Evolutionary conservation across 2,329 filamentous ascomycete species (phyloP).

Genomic region (Clonostachys sp.): DNA sequence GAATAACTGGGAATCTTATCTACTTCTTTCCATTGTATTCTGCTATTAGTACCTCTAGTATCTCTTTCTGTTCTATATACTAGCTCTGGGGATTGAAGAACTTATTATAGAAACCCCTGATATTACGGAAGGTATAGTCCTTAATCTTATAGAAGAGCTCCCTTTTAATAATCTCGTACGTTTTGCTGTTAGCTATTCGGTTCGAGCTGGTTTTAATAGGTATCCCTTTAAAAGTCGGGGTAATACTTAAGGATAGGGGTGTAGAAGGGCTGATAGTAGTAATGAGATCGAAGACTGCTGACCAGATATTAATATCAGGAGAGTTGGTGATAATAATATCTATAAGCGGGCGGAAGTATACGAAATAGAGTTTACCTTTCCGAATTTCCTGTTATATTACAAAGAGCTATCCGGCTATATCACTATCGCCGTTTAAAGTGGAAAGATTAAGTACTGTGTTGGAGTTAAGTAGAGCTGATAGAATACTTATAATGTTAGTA

Average conservation of each 20-base stretch:
- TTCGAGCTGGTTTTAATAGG: conserved; percentile 3
- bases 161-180: conserved; percentile 2
- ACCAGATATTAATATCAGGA: conserved; percentile 3
- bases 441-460: too few relatives aligned
- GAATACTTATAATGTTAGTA: too few relatives aligned
- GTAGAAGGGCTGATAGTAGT: conserved; percentile 1
- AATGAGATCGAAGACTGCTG: conserved; percentile 3
- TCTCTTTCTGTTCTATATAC: conserved; percentile 3
- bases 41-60: background rate
- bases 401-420: too few relatives aligned
- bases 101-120: conserved; percentile 8
- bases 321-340: background rate
- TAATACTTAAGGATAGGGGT: conserved; percentile 1
- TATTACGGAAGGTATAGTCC: conserved; percentile 4
- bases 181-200: conserved; percentile 4
- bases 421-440: too few relatives aligned
- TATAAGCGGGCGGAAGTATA: conserved; percentile 1
- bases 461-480: too few relatives aligned
- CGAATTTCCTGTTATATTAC: too few relatives aligned
- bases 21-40: conserved; percentile 8
- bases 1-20: conserved; percentile 4
- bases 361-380: too few relatives aligned
- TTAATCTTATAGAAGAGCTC: conserved; percentile 5
- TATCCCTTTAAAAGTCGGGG: conserved; percentile 2
- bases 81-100: conserved; percentile 6